These are phyloP conservation scores for Torrubiella hemipterigena DNA, from an alignment of 2,329 filamentous ascomycete genomes.

Conservation along the genomic window DNA sequence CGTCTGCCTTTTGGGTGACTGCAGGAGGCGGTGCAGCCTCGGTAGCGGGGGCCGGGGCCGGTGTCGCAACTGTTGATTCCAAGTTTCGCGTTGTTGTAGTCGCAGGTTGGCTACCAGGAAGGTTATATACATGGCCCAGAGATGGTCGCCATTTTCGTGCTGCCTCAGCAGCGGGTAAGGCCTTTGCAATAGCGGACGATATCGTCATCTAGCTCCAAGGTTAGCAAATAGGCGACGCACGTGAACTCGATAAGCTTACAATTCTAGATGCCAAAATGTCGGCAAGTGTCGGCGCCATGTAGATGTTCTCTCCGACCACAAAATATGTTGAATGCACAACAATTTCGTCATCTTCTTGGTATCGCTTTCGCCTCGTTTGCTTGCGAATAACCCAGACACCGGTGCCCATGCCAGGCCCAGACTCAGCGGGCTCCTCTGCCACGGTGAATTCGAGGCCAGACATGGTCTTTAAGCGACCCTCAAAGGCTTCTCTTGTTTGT, in stretches of 20 bases:
- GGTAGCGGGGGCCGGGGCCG: slow-evolving; percentile 15
- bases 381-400: slow-evolving; percentile 61
- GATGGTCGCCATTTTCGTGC: slow-evolving; percentile 43
- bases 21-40: slow-evolving; percentile 13
- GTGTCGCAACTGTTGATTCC: slow-evolving; percentile 35
- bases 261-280: slow-evolving; percentile 48
- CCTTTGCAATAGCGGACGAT: slow-evolving; percentile 40
- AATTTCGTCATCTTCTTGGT: slow-evolving; percentile 44
- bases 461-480: slow-evolving; percentile 51
- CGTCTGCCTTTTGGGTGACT: slow-evolving; percentile 23
- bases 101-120: slow-evolving; percentile 17
- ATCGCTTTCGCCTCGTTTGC: slow-evolving; percentile 48
- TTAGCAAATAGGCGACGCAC: too few relatives aligned
- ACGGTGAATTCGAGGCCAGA: slow-evolving; percentile 56
- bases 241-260: slow-evolving; percentile 32
- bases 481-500: slow-evolving; percentile 50
- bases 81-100: slow-evolving; percentile 16
- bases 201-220: slow-evolving; percentile 33
- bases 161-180: slow-evolving; percentile 36
- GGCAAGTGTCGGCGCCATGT: slow-evolving; percentile 50
- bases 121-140: slow-evolving; percentile 38
- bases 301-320: slow-evolving; percentile 53
- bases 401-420: slow-evolving; percentile 50
- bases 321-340: slow-evolving; percentile 50
- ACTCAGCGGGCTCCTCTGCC: slow-evolving; percentile 52